These are phyloP conservation scores for Cymbopogon flexuosus DNA, from an alignment of 202 grass and related monocot species.

Conservation along the genomic window DNA sequence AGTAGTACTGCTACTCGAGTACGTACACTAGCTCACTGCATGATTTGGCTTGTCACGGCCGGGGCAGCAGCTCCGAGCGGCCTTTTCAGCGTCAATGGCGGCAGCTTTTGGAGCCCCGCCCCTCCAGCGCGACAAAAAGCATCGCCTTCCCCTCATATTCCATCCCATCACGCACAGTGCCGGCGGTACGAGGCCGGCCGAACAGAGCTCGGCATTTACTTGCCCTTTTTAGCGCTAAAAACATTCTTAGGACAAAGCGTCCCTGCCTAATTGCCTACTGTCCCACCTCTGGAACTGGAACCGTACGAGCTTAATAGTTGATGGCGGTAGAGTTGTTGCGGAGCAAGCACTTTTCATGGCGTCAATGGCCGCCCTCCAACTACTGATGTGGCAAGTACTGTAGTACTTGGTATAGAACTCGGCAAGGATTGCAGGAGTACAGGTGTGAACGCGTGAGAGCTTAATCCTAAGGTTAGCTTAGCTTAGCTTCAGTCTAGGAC, in stretches of 20 bases:
- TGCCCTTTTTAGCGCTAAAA: slow-evolving; percentile 13
- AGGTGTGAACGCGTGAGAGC: neutral
- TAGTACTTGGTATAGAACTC: neutral
- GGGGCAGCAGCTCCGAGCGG: neutral
- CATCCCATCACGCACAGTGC: slow-evolving; percentile 37
- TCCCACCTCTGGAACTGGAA: no score
- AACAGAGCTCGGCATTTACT: neutral
- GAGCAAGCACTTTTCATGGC: slow-evolving; percentile 30
- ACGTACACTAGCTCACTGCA: no score
- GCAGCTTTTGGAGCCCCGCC: slow-evolving; percentile 26
- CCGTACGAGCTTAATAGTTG: no score
- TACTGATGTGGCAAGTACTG: neutral
- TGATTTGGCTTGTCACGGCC: slow-evolving; percentile 56
- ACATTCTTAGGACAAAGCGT: slow-evolving; percentile 27
- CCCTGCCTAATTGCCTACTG: slow-evolving; percentile 33
- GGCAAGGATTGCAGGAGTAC: neutral
- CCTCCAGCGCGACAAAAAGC: slow-evolving; percentile 48
- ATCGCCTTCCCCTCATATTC: slow-evolving; percentile 23
- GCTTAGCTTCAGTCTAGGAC: neutral
- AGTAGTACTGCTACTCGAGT: no score
- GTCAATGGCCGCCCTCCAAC: neutral
- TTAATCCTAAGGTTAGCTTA: neutral
- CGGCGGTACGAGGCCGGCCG: neutral
- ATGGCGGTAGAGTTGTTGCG: neutral
- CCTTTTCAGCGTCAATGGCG: slow-evolving; percentile 51